Evolutionary conservation across 192 early-diverging fungal genomes (phyloP).

Genomic region (Entomortierella lignicola): DNA sequence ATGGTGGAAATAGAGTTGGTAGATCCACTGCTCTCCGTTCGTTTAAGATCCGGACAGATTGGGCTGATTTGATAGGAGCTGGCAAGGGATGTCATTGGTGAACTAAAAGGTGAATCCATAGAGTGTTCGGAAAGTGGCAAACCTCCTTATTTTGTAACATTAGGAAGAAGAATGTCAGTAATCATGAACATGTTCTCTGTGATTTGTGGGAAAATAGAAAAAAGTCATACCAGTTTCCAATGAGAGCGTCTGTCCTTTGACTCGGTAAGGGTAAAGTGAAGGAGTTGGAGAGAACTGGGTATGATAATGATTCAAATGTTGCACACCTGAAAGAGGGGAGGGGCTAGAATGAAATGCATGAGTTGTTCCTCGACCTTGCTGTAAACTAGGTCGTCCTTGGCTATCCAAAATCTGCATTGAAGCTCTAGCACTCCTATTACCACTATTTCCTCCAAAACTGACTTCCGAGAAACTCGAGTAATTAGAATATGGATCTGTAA

Average conservation of each 20-base stretch:
- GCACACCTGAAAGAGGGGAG: neutral
- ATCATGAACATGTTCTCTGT: too few relatives aligned
- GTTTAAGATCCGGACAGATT: neutral
- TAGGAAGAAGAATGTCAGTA: too few relatives aligned
- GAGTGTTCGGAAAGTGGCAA: too few relatives aligned
- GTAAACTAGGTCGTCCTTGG: slow-evolving; percentile 5
- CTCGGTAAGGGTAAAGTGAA: neutral
- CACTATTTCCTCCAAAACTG: neutral
- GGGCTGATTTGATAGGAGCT: neutral
- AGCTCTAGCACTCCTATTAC: neutral
- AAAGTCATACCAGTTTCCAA: slow-evolving; percentile 1
- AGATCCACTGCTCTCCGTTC: slow-evolving; percentile 16
- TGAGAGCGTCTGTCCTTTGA: neutral
- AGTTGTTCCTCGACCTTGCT: slow-evolving; percentile 6
- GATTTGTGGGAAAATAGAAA: neutral
- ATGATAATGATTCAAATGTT: neutral
- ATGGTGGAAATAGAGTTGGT: slow-evolving; percentile 5
- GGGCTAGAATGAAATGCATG: slow-evolving; percentile 5
- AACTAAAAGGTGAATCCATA: too few relatives aligned
- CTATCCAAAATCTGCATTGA: neutral
- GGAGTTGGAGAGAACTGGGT: neutral
- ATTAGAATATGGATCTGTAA: slow-evolving; percentile 5
- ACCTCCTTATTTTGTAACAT: neutral
- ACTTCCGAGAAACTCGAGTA: slow-evolving; percentile 24
- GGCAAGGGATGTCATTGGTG: too few relatives aligned